phyloP scores from a whole-genome alignment of 306 rosid genomes.

The Castanea mollissima region DNA sequence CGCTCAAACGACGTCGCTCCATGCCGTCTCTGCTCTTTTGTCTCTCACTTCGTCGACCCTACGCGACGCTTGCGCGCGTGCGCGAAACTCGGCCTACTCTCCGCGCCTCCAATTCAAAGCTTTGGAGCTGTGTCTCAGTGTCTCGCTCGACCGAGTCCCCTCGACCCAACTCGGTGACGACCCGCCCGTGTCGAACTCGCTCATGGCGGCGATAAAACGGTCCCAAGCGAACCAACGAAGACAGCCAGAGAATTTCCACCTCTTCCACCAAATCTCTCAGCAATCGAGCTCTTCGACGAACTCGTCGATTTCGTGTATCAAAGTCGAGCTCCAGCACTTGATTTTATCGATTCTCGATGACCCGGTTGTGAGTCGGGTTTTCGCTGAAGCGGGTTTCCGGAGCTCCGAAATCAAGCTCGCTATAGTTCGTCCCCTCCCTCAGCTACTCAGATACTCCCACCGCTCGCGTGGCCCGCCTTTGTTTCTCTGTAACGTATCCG shows the following conservation, averaged over 20 bases:
- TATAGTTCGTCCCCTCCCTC: conserved; percentile 68
- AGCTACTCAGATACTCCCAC: conserved; percentile 41
- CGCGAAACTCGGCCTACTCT: conserved; percentile 75
- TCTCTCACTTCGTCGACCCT: conserved; percentile 63
- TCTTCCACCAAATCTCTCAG: conserved; percentile 56
- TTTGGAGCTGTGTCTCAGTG: conserved; percentile 77
- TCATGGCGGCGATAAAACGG: conserved; percentile 96
- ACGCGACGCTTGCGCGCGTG: conserved; percentile 83
- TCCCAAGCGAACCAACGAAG: conserved; percentile 95
- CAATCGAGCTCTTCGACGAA: conserved; percentile 25
- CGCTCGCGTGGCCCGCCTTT: conserved; percentile 68
- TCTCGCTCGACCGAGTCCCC: conserved; percentile 78
- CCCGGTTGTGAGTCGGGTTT: conserved; percentile 93
- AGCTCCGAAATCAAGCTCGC: conserved; percentile 93
- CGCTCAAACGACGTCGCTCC: conserved; percentile 89
- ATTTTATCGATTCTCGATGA: conserved; percentile 82
- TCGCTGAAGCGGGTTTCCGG: conserved; percentile 93
- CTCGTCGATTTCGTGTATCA: conserved; percentile 62
- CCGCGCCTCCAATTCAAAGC: conserved; percentile 92
- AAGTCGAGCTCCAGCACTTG: conserved; percentile 88
- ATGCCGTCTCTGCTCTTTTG: conserved; percentile 80
- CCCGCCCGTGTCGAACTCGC: conserved; percentile 93
- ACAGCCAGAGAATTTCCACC: conserved; percentile 80
- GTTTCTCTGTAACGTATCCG: conserved; percentile 61
- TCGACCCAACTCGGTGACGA: conserved; percentile 55